A percentile compares a stretch with the other conserved stretches of the same genome.
These are phyloP conservation scores for Camellia lanceoleosa DNA, from an alignment of 148 eudicot genomes.

Conservation along the genomic window DNA sequence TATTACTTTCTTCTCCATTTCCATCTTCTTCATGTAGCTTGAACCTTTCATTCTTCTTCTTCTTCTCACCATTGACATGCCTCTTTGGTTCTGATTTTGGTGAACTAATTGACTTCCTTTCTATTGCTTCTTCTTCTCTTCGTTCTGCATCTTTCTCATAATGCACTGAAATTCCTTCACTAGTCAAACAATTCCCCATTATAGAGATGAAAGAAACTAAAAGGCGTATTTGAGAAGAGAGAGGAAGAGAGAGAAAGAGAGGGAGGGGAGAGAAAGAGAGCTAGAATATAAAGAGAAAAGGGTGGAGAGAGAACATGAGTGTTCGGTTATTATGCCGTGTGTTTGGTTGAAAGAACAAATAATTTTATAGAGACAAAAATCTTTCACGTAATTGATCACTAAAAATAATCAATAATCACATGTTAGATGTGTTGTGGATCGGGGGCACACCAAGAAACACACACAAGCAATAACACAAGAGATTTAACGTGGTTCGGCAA, in stretches of 20 bases:
- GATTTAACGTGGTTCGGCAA: too few species aligned
- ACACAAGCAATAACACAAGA: too few species aligned
- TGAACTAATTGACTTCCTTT: neutral
- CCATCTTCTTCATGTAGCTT: neutral
- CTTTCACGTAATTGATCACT: too few species aligned
- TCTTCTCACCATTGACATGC: neutral
- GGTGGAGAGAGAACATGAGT: neutral
- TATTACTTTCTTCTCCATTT: too few species aligned
- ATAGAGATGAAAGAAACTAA: neutral
- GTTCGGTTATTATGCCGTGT: constrained; percentile 10
- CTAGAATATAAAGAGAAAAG: neutral
- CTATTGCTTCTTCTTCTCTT: neutral
- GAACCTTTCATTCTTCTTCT: neutral
- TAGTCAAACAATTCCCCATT: constrained; percentile 15
- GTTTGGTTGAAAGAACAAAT: neutral
- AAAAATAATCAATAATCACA: too few species aligned
- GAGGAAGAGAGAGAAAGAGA: neutral
- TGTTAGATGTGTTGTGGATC: too few species aligned
- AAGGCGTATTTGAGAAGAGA: too few species aligned
- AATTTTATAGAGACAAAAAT: too few species aligned
- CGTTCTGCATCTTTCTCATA: neutral
- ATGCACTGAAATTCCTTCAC: neutral
- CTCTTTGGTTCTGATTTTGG: neutral
- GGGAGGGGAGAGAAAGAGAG: neutral
- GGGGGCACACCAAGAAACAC: too few species aligned